Conservation (phyloP, 2,329 filamentous ascomycete genomes). For the Cryphonectria carpinicola region DNA sequence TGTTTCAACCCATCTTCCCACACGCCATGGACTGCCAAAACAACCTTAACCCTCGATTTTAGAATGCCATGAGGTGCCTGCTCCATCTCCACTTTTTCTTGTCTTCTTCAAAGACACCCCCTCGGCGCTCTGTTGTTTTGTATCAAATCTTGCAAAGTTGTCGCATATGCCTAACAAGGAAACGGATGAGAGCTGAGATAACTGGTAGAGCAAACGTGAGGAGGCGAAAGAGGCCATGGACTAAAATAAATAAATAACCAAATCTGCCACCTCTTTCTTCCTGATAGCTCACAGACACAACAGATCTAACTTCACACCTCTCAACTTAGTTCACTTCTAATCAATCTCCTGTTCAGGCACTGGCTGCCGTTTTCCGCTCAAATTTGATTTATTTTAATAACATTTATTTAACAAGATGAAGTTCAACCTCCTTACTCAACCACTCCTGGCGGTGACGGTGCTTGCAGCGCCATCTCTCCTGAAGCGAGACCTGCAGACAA, state of each 20-base stretch:
- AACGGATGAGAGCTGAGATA: neutral
- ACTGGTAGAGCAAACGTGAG: neutral
- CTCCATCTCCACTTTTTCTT: neutral
- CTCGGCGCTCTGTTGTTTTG: neutral
- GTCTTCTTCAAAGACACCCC: neutral
- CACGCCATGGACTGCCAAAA: conserved; percentile 16
- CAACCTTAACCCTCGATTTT: conserved; percentile 12
- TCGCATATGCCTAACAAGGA: conserved; percentile 3
- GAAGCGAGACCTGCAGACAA: conserved; percentile 22
- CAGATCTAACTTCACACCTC: neutral
- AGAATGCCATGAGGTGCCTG: neutral
- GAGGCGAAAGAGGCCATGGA: too few relatives aligned
- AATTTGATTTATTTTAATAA: neutral
- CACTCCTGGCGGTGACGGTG: conserved; percentile 22
- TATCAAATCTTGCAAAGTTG: neutral
- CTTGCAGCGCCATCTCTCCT: conserved; percentile 23
- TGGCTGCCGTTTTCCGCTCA: conserved; percentile 15
- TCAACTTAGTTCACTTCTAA: neutral
- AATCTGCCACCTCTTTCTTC: neutral
- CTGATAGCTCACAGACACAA: neutral
- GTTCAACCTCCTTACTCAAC: conserved; percentile 18
- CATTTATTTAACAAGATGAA: conserved; percentile 18
- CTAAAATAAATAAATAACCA: neutral
- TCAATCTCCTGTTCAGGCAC: conserved; percentile 11
- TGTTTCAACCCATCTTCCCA: conserved; percentile 29